Evolutionary conservation across 257 asterid species (phyloP), one percentile per base, ranked within the genome.

Genomic region (Ophiorrhiza pumila): DNA sequence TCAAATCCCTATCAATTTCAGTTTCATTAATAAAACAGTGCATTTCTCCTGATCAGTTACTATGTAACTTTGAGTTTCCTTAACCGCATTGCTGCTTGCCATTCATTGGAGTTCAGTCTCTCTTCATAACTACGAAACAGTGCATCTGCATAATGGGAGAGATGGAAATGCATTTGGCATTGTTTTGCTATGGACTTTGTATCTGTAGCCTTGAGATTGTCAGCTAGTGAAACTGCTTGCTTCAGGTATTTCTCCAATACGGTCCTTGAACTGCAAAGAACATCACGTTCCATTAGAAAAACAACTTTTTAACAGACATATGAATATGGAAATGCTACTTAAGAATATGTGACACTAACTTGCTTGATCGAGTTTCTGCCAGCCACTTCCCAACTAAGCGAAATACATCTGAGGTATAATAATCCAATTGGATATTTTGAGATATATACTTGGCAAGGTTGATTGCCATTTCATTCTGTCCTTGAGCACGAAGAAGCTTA

Each of bases 361-460:
- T 91, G 99, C 99, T 91, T 68, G 99, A 87, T 64, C 95, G 91
- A 79, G 96, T 87, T 83, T 90, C 99, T 45, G 97, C 99, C 73
- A 91, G 86, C 97, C 99, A 94, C 85, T 94, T 91, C 71, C 99
- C 97, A 70, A 88, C 91, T 76, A 94, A 82, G 80, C 95, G 97
- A 80, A 83, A 90, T 42, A 91, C 99, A 74, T 91, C 96, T 56
- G 97, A 84, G 61, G 91, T 86, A 61, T 86, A 90, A 69, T 83
- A 83, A 27, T 83, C 87, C 78, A 76, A 71, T 81, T 65, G 88
- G 71, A 82, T 81, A 79, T 79, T 88, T 81, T 87, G 89, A 23
- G 95, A 87, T 77, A 91, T 85, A 81, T 90, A 87, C 78, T 87
- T 91, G 45, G 99, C 97, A 56, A 94, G 97, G 88, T 87, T 88